Base-by-base conservation (phyloP, 805 yeast species). In the Saturnispora saitoi region DNA sequence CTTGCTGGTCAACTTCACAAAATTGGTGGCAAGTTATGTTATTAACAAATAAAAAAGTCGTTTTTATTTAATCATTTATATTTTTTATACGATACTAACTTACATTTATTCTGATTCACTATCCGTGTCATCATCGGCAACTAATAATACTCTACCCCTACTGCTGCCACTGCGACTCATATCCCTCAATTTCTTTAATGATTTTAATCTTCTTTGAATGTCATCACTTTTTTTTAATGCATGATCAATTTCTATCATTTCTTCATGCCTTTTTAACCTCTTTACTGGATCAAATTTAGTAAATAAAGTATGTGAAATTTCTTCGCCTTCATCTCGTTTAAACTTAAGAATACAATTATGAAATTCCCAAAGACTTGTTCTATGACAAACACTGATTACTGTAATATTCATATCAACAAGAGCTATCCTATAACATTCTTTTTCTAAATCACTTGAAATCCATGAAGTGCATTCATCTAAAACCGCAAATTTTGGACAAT, bases 391-490 rank as follows among this genome's bases (percentile, higher is more conserved):
- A 0, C 96, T 87, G 34, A 90, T 69, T 17, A 90, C 75, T 0
- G 96, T 85, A 49, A 89, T 88, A 0, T 87, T 86, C 52, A 86
- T 70, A 15, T 73, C 70, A 61, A 84, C 86, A 8, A 58, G 67
- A 0, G 96, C 96, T 58, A 84, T 83, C 45, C 79, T 66, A 60
- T 90, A 90, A 86, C 91, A 89, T 57, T 82, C 80, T 53, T 84
- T 87, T 62, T 90, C 98, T 79, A 89, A 83, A 51, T 84, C 86
- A 10, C 93, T 86, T 0, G 96, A 82, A 2, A 90, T 95, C 1
- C 95, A 91, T 3, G 96, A 87, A 0, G 98, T 90, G 65, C 96
- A 90, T 69, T 90, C 98, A 67, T 90, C 98, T 54, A 90, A 70
- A 24, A 90, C 95, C 0, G 98, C 98, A 72, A 89, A 90, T 64